Evolutionary conservation across 805 yeast species (phyloP), one percentile per base, ranked within the genome.

Genomic region (Pichia pseudocactophila): DNA sequence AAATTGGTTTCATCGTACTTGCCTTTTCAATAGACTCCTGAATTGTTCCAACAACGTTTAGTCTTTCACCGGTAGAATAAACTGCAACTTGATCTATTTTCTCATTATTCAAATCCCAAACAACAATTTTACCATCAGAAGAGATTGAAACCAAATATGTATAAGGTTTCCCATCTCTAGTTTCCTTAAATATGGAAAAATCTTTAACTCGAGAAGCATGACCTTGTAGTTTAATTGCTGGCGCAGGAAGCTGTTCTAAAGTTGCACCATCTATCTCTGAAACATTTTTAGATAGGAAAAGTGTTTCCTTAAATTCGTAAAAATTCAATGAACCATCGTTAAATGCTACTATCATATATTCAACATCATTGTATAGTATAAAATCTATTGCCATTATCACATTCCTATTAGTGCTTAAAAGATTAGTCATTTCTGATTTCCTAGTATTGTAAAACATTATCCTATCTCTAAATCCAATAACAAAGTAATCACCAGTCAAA

Each of bases 121-220:
- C 83, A 7, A 92, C 95, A 40, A 90, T 81, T 54, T 76, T 83
- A 20, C 97, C 97, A 61, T 90, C 97, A 0, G 97, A 85, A 0
- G 96, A 85, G 11, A 88, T 85, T 2, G 95, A 82, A 0, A 85
- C 73, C 55, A 92, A 61, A 55, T 72, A 82, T 12, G 55, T 50
- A 10, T 46, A 39, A 1, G 39, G 13, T 16, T 65, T 69, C 12
- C 70, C 67, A 30, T 67, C 63, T 20, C 55, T 37, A 5, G 39
- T 34, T 44, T 61, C 62, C 44, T 54, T 54, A 53, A 70, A 73
- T 37, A 78, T 67, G 16, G 78, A 65, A 51, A 92, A 70, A 49
- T 80, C 95, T 63, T 90, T 90, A 34, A 90, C 82, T 59, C 98
- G 76, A 49, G 74, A 78, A 8, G 92, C 74, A 57, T 90, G 97